Conservation (phyloP, 805 yeast species). For the Saccharomycopsis malanga region DNA sequence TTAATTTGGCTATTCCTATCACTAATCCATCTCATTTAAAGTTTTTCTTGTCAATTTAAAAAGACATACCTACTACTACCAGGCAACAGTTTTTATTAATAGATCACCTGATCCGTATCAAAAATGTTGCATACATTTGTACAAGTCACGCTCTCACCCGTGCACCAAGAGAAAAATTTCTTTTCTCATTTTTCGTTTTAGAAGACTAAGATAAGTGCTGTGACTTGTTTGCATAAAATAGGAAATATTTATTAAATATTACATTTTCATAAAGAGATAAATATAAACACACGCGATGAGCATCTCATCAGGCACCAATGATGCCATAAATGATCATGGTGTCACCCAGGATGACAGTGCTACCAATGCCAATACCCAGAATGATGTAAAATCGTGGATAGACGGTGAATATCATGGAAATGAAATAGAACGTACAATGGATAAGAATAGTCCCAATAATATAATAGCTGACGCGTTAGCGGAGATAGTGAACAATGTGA, state of each 20-base stretch:
- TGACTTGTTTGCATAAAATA: constrained; percentile 8
- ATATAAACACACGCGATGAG: constrained; percentile 8
- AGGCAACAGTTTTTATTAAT: no score
- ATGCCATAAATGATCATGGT: background rate
- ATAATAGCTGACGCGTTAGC: constrained; percentile 9
- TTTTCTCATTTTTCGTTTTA: background rate
- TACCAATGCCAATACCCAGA: no score
- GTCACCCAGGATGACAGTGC: background rate
- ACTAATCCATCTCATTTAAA: no score
- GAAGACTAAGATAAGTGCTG: background rate
- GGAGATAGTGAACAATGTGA: constrained; percentile 4
- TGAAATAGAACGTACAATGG: no score
- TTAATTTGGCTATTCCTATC: no score
- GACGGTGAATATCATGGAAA: no score
- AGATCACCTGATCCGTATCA: no score
- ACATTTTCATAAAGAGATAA: background rate
- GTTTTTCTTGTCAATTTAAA: no score
- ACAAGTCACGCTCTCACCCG: background rate
- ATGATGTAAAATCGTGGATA: no score
- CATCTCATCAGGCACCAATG: background rate
- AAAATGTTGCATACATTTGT: no score
- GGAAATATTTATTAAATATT: background rate
- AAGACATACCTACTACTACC: no score
- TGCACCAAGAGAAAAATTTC: background rate
- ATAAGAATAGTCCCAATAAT: background rate